phyloP scores from a whole-genome alignment of 768 basidiomycete genomes.

The Phylloporus sp. region DNA sequence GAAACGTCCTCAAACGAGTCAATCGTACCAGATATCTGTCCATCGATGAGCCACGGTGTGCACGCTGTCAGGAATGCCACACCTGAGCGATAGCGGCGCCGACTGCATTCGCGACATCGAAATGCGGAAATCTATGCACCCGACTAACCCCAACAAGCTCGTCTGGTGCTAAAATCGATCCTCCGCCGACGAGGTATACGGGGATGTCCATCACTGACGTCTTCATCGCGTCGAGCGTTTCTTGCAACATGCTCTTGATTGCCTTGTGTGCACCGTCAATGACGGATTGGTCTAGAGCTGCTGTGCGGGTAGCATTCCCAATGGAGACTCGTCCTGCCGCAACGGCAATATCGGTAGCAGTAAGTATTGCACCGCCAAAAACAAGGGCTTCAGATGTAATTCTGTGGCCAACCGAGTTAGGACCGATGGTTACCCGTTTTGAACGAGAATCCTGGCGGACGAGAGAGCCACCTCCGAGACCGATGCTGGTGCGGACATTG shows the following conservation, averaged over 20 bases:
- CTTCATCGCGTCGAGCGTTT: slow-evolving; percentile 60
- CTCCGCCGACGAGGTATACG: slow-evolving; percentile 63
- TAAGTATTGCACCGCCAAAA: slow-evolving; percentile 55
- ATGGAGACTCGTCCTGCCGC: slow-evolving; percentile 34
- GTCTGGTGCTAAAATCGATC: slow-evolving; percentile 55
- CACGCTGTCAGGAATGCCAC: background rate
- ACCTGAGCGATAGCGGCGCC: slow-evolving; percentile 48
- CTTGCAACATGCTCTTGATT: slow-evolving; percentile 44
- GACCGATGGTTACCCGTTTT: slow-evolving; percentile 50
- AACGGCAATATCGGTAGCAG: slow-evolving; percentile 60
- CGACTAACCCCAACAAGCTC: slow-evolving; percentile 48
- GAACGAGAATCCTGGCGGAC: slow-evolving; percentile 34
- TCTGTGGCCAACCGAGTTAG: slow-evolving; percentile 61
- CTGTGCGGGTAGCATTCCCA: slow-evolving; percentile 25
- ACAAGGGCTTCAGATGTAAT: slow-evolving; percentile 46
- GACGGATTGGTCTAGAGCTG: slow-evolving; percentile 20
- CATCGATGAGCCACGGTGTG: slow-evolving; percentile 2
- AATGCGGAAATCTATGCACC: slow-evolving; percentile 47
- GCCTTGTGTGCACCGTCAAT: slow-evolving; percentile 35
- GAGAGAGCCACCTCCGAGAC: slow-evolving; percentile 61
- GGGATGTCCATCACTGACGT: slow-evolving; percentile 54
- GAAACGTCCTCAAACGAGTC: slow-evolving; percentile 44
- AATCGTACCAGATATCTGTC: slow-evolving; percentile 41
- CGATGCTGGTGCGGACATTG: slow-evolving; percentile 39
- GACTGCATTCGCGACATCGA: slow-evolving; percentile 59